These are phyloP conservation scores for Fusarium stilboides DNA, from an alignment of 2,329 filamentous ascomycete genomes.

Conservation along the genomic window DNA sequence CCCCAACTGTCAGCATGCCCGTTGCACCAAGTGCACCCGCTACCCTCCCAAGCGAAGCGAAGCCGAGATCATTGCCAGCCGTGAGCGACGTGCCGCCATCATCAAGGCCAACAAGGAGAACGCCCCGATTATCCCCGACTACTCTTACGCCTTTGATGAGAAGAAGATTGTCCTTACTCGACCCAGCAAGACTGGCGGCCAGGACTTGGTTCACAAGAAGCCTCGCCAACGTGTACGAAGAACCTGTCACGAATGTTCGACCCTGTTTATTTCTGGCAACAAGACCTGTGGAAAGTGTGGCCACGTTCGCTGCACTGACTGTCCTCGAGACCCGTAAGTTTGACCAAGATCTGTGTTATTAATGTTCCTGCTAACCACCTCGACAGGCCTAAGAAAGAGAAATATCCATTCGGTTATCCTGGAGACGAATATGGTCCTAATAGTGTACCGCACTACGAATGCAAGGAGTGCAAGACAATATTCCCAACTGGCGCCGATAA, in stretches of 20 bases:
- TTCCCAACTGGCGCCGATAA: conserved; percentile 67
- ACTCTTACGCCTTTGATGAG: conserved; percentile 60
- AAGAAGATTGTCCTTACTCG: conserved; percentile 71
- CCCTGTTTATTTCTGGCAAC: conserved; percentile 69
- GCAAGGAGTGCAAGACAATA: conserved; percentile 73
- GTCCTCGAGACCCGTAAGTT: conserved; percentile 84
- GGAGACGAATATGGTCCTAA: conserved; percentile 72
- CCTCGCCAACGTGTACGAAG: conserved; percentile 81
- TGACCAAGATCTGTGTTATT: conserved; percentile 11
- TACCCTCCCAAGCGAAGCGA: conserved; percentile 77
- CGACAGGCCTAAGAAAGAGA: conserved; percentile 74
- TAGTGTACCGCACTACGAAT: conserved; percentile 69
- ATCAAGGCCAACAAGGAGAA: conserved; percentile 72
- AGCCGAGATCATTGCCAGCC: conserved; percentile 67
- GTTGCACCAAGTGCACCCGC: conserved; percentile 85
- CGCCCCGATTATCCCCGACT: conserved; percentile 67
- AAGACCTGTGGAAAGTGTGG: conserved; percentile 78
- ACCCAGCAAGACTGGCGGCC: conserved; percentile 76
- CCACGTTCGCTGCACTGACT: conserved; percentile 84
- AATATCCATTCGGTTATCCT: conserved; percentile 79
- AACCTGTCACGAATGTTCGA: conserved; percentile 81
- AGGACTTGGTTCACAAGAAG: conserved; percentile 80
- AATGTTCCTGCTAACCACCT: conserved; percentile 20
- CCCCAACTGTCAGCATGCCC: conserved; percentile 80
- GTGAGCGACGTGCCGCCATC: conserved; percentile 65